A percentile compares a stretch with the other conserved stretches of the same genome.
Evolutionary conservation across 2,329 filamentous ascomycete species (phyloP).

Genomic region (Xylaria sp.): DNA sequence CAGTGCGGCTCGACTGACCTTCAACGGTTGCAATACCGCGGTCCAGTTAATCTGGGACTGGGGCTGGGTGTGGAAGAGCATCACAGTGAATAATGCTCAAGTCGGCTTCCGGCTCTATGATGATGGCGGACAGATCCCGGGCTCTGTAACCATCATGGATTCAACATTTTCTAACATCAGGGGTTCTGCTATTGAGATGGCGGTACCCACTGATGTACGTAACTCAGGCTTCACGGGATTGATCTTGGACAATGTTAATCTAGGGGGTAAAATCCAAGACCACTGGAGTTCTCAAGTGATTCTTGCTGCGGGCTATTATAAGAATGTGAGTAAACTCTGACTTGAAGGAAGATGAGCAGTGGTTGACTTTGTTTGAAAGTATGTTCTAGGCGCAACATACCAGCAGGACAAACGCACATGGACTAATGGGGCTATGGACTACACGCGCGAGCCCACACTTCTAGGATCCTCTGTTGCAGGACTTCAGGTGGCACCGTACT

Average conservation of each 20-base stretch:
- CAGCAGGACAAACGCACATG: slow-evolving; percentile 9
- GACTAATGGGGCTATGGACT: slow-evolving; percentile 10
- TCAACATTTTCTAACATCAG: slow-evolving; percentile 19
- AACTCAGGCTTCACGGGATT: slow-evolving; percentile 25
- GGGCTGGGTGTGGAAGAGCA: slow-evolving; percentile 78
- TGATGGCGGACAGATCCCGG: slow-evolving; percentile 45
- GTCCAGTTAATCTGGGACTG: slow-evolving; percentile 79
- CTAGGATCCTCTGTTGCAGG: slow-evolving; percentile 14
- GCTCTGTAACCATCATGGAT: slow-evolving; percentile 20
- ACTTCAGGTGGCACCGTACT: slow-evolving; percentile 58
- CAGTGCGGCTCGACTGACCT: slow-evolving; percentile 63
- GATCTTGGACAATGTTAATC: slow-evolving; percentile 28
- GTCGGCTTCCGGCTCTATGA: slow-evolving; percentile 67
- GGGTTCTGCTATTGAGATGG: slow-evolving; percentile 28
- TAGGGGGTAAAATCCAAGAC: slow-evolving; percentile 23
- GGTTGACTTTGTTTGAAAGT: slow-evolving; percentile 10
- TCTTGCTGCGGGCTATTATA: slow-evolving; percentile 23
- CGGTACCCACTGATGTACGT: slow-evolving; percentile 3
- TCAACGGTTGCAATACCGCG: slow-evolving; percentile 60
- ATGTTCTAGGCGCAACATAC: slow-evolving; percentile 19
- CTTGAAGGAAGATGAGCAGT: not conserved
- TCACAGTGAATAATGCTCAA: slow-evolving; percentile 70
- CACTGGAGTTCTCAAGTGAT: slow-evolving; percentile 22
- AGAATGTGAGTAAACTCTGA: slow-evolving; percentile 8
- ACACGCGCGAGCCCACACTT: slow-evolving; percentile 22